Evolutionary conservation across 257 asterid species (phyloP).

Genomic region (Eustoma russellianum): DNA sequence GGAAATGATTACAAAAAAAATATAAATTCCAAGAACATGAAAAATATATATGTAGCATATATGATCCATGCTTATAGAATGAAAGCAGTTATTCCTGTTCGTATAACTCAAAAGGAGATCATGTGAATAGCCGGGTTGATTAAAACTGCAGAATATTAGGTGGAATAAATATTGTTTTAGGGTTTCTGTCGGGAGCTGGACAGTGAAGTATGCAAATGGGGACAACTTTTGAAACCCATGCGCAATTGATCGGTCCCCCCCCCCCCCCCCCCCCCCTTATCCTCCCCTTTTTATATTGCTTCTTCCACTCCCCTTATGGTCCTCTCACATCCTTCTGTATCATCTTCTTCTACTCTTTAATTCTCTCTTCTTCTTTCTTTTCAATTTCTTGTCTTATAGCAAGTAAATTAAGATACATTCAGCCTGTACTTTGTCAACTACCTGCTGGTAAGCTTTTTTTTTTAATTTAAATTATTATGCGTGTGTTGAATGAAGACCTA

Average conservation of each 20-base stretch:
- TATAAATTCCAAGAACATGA: no score
- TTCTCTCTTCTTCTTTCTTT: conserved; percentile 1
- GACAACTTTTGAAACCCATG: conserved; percentile 49
- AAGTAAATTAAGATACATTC: no score
- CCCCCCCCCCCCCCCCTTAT: no score
- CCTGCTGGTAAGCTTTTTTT: conserved; percentile 12
- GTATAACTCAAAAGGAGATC: no score
- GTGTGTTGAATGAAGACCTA: no score
- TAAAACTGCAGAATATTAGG: neutral
- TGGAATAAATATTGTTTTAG: neutral
- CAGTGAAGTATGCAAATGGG: conserved; percentile 41
- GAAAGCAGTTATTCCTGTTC: no score
- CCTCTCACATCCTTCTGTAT: conserved; percentile 3
- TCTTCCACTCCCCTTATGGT: conserved; percentile 1
- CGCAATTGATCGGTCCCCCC: conserved; percentile 63
- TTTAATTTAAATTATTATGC: no score
- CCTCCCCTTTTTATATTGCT: neutral
- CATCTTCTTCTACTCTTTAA: conserved; percentile 8
- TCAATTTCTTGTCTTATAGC: conserved; percentile 5
- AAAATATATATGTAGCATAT: no score
- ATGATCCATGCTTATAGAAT: no score
- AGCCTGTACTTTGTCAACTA: neutral
- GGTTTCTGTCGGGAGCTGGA: conserved; percentile 17
- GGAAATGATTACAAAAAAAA: no score
- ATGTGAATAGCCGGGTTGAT: no score